Base-by-base conservation (phyloP, 345 rosid species). In the Clausena lansium region DNA sequence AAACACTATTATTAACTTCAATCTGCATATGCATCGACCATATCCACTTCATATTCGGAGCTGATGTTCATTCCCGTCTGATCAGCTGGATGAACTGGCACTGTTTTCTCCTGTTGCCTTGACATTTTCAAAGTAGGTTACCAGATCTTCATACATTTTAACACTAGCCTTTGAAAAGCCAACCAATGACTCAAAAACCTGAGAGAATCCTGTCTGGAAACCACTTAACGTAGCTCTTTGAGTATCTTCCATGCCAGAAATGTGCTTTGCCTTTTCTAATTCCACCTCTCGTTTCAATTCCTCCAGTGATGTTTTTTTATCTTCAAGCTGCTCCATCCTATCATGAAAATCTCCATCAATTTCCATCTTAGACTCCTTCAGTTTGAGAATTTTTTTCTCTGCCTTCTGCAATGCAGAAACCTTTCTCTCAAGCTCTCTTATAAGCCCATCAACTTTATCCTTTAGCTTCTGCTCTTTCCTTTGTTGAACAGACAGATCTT, bases 401-500 rank as follows among this genome's bases (percentile, higher is more conserved):
- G 62, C 81, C 63, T 78, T 84, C 68, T 81, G 79, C n/a, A 80
- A 76, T 36, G 77, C 85, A 67, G 64, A 39, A 63, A 61, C 77
- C 71, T 67, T 84, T 78, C 71, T 77, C 8, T 84, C 85, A 32
- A 75, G 80, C 62, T 86, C 83, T 61, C 80, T 82, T 17, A 78
- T 72, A 8, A 88, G 72, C n/a, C 64, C 74, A 62, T 84, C 84
- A 14, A 82, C 83, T 52, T 88, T 86, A 70, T 87, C 84, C 85
- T 83, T 86, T 35, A 77, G 87, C 6, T 88, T 79, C 33, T 81
- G 84, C 78, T 88, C 89, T 36, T 83, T 78, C 22, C 89, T 84
- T 58, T 88, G 89, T 60, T 86, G 87, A 73, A 50, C 65, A 84
- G 80, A 81, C 60, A 88, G 15, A 1, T 73, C 67, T 22, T 50